Base-by-base conservation (phyloP, 2,329 filamentous ascomycete genomes). In the Purpureocillium lavendulum region DNA sequence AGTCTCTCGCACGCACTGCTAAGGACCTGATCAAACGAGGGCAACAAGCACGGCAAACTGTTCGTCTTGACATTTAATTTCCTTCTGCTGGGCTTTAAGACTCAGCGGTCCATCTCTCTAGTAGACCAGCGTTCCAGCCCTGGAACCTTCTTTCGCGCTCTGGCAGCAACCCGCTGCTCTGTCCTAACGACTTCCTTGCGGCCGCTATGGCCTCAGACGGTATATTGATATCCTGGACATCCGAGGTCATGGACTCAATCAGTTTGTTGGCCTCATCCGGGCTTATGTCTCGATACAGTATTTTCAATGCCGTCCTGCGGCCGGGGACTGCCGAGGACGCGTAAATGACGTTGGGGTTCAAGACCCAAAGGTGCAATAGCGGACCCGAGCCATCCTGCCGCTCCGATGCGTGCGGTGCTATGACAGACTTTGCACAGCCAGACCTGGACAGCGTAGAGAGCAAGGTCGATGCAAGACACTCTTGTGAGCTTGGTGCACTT, bases 71-170 rank as follows among this genome's bases (percentile, higher is more conserved):
- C n/a, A n/a, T n/a, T n/a, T 29, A 10, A 13, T 10, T 18, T 10
- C 7, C 9, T 12, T 14, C 7, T 12, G 26, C 13, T 14, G 11
- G 15, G 12, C 17, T 12, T 33, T 31, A 31, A 40, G 30, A 9
- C 7, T n/a, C 35, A 38, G 33, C 8, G 12, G 47, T 21, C 62
- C 61, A 65, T 36, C 59, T 53, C 33, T 72, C 68, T 43, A 87
- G 52, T 14, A 87, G 54, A 2, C 79, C 80, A 5, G 87, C 77
- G 18, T 70, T 69, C 82, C 82, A 87, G n/a, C 71, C 73, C 52
- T 75, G 68, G 47, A 84, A 83, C 21, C 50, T 61, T 40, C 76
- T 67, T 43, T 81, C 75, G 8, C 62, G 62, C 1, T 48, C 53
- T 2, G 82, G 82, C 8, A 87, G 54, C 13, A 77, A 52, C 3